Percentiles rank a stretch among this genome's conserved stretches.
Evolutionary conservation across 106 monocot genomes (phyloP).

Genomic region (Chionographis japonica): DNA sequence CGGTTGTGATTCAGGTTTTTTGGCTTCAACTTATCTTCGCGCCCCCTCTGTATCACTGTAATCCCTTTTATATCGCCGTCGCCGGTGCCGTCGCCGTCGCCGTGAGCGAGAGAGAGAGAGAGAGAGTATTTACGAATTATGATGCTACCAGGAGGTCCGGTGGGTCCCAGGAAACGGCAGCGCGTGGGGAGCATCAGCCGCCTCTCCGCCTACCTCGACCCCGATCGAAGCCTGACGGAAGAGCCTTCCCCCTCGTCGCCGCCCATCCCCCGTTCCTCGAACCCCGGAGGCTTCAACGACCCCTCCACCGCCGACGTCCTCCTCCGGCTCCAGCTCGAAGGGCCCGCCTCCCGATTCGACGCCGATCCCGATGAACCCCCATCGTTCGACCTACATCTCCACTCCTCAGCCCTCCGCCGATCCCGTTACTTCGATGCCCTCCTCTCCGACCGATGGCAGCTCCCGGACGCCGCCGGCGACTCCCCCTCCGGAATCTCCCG

Average conservation of each 20-base stretch:
- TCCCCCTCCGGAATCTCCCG: background rate
- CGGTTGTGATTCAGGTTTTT: no score
- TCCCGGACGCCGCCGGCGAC: background rate
- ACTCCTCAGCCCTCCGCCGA: constrained; percentile 62
- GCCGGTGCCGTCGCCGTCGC: no score
- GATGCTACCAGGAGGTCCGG: no score
- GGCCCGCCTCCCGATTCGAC: constrained; percentile 3
- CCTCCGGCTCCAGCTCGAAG: constrained; percentile 47
- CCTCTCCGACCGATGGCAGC: constrained; percentile 79
- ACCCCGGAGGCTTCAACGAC: constrained; percentile 53
- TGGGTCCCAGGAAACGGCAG: constrained; percentile 26
- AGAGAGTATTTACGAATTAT: no score
- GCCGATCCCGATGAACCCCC: background rate
- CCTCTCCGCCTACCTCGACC: constrained; percentile 31
- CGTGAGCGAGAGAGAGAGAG: no score
- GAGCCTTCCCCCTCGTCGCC: background rate
- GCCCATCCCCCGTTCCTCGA: constrained; percentile 2
- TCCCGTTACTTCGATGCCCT: constrained; percentile 77
- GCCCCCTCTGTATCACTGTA: no score
- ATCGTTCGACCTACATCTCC: constrained; percentile 68
- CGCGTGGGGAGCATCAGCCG: constrained; percentile 56
- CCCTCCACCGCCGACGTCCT: constrained; percentile 48
- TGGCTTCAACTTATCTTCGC: no score
- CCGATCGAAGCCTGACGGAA: constrained; percentile 2
- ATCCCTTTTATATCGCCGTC: no score